A percentile compares a stretch with the other conserved stretches of the same genome.
phyloP scores from a whole-genome alignment of 108 stramenopile species.

The Licmophora abbreviata region DNA sequence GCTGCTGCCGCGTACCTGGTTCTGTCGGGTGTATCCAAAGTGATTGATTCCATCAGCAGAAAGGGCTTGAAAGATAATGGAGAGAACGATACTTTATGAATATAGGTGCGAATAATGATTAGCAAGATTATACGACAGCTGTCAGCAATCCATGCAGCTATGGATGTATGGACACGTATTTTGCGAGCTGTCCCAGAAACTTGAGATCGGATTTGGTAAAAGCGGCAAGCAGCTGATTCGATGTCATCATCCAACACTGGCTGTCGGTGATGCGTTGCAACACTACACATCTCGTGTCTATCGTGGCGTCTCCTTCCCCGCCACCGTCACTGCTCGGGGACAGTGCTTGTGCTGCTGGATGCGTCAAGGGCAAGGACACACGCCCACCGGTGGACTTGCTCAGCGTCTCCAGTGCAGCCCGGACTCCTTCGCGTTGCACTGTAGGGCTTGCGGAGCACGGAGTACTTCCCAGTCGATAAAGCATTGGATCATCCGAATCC shows the following conservation, averaged over 20 bases:
- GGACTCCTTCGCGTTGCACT: slow-evolving; percentile 4
- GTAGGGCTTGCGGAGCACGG: not conserved
- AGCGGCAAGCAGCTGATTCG: slow-evolving; percentile 53
- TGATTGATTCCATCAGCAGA: slow-evolving; percentile 1
- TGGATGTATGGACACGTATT: no score
- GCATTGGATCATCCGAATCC: slow-evolving; percentile 1
- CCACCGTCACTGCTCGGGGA: slow-evolving; percentile 9
- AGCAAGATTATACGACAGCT: no score
- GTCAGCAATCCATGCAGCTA: no score
- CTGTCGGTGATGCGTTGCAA: slow-evolving; percentile 46
- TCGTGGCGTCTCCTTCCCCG: slow-evolving; percentile 3
- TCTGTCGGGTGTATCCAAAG: not conserved
- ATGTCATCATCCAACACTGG: slow-evolving; percentile 51
- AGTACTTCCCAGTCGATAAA: slow-evolving; percentile 17
- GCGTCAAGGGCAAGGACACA: slow-evolving; percentile 48
- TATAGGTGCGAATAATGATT: no score
- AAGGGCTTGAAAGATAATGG: no score
- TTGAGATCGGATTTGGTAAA: slow-evolving; percentile 64
- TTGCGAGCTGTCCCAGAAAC: slow-evolving; percentile 65
- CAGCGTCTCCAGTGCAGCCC: slow-evolving; percentile 24
- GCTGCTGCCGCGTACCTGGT: not conserved
- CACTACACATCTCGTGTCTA: slow-evolving; percentile 63
- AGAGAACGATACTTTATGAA: no score
- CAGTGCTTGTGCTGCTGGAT: slow-evolving; percentile 38
- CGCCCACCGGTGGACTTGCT: slow-evolving; percentile 38